Conservation (phyloP, 371 early-diverging fungal species). For the Zychaea mexicana region DNA sequence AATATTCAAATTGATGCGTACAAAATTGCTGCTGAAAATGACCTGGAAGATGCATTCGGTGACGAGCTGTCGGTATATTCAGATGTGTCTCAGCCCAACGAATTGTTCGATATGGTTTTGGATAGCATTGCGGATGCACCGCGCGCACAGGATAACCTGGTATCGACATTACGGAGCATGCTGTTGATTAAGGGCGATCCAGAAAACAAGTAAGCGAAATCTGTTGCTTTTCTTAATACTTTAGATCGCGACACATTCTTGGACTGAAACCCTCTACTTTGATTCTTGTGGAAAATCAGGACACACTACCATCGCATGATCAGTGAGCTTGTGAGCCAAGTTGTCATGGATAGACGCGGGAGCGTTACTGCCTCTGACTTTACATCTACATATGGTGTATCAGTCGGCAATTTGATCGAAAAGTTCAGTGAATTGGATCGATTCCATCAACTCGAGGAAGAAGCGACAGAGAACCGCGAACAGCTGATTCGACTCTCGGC, state of each 20-base stretch:
- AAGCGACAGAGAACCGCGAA: constrained; percentile 43
- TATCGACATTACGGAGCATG: constrained; percentile 69
- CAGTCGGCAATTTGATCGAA: constrained; percentile 61
- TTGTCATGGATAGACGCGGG: constrained; percentile 78
- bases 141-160: constrained; percentile 60
- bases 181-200: constrained; percentile 66
- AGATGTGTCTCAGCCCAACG: constrained; percentile 57
- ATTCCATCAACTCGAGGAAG: constrained; percentile 51
- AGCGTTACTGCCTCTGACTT: constrained; percentile 50
- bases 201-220: constrained; percentile 45
- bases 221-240: no score
- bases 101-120: constrained; percentile 66
- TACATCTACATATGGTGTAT: constrained; percentile 25
- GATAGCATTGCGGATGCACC: constrained; percentile 61
- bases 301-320: constrained; percentile 79
- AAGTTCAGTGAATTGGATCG: constrained; percentile 81
- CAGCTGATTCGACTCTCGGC: constrained; percentile 30
- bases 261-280: neutral
- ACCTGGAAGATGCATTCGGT: constrained; percentile 30
- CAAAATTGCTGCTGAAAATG: constrained; percentile 69
- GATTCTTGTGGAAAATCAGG: constrained; percentile 18
- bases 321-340: constrained; percentile 76
- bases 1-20: constrained; percentile 70
- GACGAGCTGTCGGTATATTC: constrained; percentile 17
- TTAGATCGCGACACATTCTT: no score